phyloP scores from a whole-genome alignment of 495 filamentous ascomycete genomes.

The Aspergillus sclerotioniger region DNA sequence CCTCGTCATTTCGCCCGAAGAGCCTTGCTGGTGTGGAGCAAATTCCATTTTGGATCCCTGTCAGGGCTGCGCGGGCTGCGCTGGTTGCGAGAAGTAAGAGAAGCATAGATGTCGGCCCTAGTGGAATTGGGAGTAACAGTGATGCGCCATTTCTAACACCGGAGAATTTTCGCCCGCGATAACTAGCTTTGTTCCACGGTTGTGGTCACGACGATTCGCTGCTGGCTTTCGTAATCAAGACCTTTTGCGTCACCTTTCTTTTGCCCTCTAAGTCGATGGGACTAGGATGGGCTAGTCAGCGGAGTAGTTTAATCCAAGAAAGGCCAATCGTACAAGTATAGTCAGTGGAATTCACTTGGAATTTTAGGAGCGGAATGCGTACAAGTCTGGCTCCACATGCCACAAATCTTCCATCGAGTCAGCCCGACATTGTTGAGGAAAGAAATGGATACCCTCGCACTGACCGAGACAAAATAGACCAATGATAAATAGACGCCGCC shows the following conservation, averaged over 20 bases:
- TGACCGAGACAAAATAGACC: constrained; percentile 49
- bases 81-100: background rate
- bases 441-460: background rate
- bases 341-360: constrained; percentile 12
- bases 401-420: background rate
- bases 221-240: background rate
- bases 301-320: background rate
- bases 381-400: constrained; percentile 11
- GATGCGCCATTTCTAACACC: background rate
- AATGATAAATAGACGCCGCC: constrained; percentile 48
- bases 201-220: background rate
- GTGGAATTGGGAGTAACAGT: background rate
- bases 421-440: background rate
- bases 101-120: background rate
- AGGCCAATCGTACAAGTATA: constrained; percentile 5
- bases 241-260: background rate
- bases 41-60: no score
- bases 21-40: no score
- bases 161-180: background rate
- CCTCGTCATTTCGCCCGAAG: no score
- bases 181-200: background rate
- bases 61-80: no score
- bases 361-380: constrained; percentile 7
- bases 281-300: background rate
- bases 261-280: background rate